Evolutionary conservation across 225 moss, liverwort and hornwort genomes (phyloP).

Genomic region (Antitrichia curtipendula): DNA sequence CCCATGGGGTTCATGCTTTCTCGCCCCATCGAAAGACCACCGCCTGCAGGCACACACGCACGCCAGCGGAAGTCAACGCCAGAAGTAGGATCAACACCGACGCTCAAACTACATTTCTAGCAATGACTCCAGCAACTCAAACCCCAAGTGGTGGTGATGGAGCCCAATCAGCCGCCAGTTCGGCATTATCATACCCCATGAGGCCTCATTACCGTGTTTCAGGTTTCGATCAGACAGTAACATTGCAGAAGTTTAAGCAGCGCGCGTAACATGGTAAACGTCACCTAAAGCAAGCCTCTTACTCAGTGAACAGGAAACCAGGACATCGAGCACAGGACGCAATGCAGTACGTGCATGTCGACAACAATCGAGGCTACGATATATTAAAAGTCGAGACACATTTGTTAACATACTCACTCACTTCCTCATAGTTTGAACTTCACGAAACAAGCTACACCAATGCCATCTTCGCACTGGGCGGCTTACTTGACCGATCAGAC

Average conservation of each 20-base stretch:
- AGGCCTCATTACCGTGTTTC: background rate
- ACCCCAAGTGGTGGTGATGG: background rate
- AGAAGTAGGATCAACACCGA: background rate
- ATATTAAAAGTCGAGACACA: background rate
- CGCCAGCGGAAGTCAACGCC: background rate
- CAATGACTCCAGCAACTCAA: background rate
- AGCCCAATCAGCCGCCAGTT: background rate
- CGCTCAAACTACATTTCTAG: background rate
- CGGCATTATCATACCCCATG: background rate
- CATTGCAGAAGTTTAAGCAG: background rate
- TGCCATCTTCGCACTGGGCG: background rate
- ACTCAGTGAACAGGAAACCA: background rate
- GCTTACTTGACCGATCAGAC: background rate
- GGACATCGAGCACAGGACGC: background rate
- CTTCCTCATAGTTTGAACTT: background rate
- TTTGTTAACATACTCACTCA: background rate
- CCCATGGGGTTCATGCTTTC: slow-evolving; percentile 80
- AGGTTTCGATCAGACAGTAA: background rate
- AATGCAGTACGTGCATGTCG: background rate
- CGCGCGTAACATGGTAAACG: background rate
- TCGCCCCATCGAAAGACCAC: slow-evolving; percentile 71
- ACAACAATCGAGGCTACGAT: background rate
- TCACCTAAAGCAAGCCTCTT: background rate
- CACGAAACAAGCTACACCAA: background rate
- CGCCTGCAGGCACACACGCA: slow-evolving; percentile 26